Percentiles rank a stretch among this genome's conserved stretches.
phyloP scores from a whole-genome alignment of 2,329 filamentous ascomycete species.

The Fusarium musae region DNA sequence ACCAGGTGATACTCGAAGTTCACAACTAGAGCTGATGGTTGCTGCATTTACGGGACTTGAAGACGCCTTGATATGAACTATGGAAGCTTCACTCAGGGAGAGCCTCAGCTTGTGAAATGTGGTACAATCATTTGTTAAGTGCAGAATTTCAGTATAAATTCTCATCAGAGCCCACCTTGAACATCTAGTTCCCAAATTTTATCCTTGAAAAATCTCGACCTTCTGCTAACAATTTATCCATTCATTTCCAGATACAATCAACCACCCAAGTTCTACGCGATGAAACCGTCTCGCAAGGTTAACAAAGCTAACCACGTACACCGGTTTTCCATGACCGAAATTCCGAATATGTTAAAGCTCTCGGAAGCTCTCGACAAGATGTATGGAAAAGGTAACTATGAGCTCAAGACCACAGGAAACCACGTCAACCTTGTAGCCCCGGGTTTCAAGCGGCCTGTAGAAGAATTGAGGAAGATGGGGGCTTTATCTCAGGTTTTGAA shows the following conservation, averaged over 20 bases:
- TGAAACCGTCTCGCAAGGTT: background rate
- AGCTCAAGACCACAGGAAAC: accelerated
- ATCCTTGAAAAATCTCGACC: too few relatives aligned
- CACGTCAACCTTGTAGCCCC: background rate
- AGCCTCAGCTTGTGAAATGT: accelerated
- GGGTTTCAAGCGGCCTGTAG: background rate
- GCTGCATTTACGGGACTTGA: accelerated
- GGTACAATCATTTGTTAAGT: background rate
- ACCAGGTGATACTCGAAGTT: too few relatives aligned
- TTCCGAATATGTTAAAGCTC: background rate
- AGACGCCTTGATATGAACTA: accelerated
- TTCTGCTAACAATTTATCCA: background rate
- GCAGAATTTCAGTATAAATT: background rate
- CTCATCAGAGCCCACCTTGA: accelerated
- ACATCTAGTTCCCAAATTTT: too few relatives aligned
- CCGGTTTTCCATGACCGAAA: background rate
- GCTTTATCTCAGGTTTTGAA: background rate
- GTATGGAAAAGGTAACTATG: conserved; percentile 2
- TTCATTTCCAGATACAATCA: accelerated
- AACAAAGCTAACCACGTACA: background rate
- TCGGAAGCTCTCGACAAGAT: background rate
- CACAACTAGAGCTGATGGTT: too few relatives aligned
- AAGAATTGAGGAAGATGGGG: background rate
- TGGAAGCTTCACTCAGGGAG: accelerated
- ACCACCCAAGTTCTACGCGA: accelerated